Conservation (phyloP, 495 filamentous ascomycete genomes). For the Lasiosphaeria ovina region DNA sequence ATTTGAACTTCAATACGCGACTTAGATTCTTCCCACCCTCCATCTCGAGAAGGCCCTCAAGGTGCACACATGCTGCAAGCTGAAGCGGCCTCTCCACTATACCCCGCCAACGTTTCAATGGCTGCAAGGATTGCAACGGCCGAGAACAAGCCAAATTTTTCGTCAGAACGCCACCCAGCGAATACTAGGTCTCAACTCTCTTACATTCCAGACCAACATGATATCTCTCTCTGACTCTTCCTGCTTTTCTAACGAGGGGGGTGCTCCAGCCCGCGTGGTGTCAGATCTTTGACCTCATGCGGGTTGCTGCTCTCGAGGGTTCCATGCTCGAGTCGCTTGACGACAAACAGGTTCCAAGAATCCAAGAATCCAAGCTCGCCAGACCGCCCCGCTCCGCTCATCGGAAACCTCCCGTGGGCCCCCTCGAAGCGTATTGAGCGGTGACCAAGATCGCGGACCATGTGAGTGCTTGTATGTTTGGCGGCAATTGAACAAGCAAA, state of each 20-base stretch:
- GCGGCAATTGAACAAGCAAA: not conserved
- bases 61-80: no score
- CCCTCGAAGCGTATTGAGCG: constrained; percentile 7
- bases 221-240: not conserved
- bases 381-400: constrained; percentile 8
- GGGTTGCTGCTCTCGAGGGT: not conserved
- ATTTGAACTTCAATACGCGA: no score
- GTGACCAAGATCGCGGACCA: constrained; percentile 1
- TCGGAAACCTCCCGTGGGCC: constrained; percentile 7
- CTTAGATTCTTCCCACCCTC: no score
- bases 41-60: no score
- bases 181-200: not conserved
- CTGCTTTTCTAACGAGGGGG: not conserved
- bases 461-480: constrained; percentile 1
- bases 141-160: constrained; percentile 2
- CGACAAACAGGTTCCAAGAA: not conserved
- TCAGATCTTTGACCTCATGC: not conserved
- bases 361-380: not conserved
- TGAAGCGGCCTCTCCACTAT: not conserved
- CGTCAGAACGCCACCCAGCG: not conserved
- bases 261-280: not conserved
- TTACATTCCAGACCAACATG: not conserved
- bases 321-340: not conserved
- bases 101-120: not conserved
- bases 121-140: not conserved